These are phyloP conservation scores for Knufia petricola DNA, from an alignment of 2,329 filamentous ascomycete genomes.

Conservation along the genomic window DNA sequence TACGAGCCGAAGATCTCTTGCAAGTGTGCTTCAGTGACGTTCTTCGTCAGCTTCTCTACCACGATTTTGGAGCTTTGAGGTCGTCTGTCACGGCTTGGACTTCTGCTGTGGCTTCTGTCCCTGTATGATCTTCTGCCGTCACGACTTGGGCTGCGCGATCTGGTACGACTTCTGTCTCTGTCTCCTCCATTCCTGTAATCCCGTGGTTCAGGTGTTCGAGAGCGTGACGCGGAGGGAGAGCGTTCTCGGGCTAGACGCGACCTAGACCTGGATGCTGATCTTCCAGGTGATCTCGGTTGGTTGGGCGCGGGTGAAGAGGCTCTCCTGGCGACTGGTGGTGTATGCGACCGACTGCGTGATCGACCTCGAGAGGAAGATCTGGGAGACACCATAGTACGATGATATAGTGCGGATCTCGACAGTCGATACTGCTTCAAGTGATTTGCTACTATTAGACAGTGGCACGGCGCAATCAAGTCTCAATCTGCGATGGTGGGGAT, in stretches of 20 bases:
- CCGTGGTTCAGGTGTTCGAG: conserved; percentile 24
- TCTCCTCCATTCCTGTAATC: conserved; percentile 23
- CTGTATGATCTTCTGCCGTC: conserved; percentile 30
- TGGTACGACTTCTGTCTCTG: conserved; percentile 22
- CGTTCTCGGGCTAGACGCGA: neutral
- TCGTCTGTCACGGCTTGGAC: conserved; percentile 24
- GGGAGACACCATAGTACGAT: conserved; percentile 12
- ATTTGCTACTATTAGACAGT: too few relatives aligned
- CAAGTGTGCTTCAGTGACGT: conserved; percentile 79
- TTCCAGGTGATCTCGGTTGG: conserved; percentile 1
- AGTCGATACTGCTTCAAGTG: neutral
- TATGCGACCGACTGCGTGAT: conserved; percentile 20
- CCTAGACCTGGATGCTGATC: neutral
- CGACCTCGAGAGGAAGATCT: conserved; percentile 20
- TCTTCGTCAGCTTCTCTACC: conserved; percentile 90
- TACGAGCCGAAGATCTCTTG: conserved; percentile 87
- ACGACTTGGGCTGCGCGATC: conserved; percentile 33
- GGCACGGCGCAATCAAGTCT: neutral
- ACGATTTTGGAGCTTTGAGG: conserved; percentile 59
- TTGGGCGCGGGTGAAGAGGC: conserved; percentile 12
- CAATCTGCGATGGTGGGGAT: too few relatives aligned
- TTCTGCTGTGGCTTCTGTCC: conserved; percentile 30
- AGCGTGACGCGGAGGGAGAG: conserved; percentile 26
- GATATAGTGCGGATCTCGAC: too few relatives aligned
- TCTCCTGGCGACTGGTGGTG: conserved; percentile 16